Conservation (phyloP, 2,329 filamentous ascomycete species). For the Pseudopyrenochaeta lycopersici region DNA sequence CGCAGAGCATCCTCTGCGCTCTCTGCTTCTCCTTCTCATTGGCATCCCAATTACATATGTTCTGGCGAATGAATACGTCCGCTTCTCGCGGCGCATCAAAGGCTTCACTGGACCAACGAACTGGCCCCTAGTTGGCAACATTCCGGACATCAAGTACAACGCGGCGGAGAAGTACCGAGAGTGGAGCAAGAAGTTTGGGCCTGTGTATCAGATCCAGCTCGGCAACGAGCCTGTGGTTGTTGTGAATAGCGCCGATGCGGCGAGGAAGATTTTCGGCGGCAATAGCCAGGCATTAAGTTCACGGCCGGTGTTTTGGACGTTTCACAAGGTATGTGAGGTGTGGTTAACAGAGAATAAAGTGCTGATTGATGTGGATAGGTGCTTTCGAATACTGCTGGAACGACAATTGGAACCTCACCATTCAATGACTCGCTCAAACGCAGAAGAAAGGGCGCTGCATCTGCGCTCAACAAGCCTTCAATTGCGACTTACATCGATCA, state of each 20-base stretch:
- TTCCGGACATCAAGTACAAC: slow-evolving; percentile 54
- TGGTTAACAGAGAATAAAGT: neutral
- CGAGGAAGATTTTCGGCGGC: slow-evolving; percentile 53
- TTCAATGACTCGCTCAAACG: slow-evolving; percentile 72
- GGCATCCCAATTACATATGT: slow-evolving; percentile 47
- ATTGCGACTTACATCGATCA: slow-evolving; percentile 70
- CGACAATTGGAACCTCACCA: slow-evolving; percentile 73
- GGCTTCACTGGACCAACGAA: slow-evolving; percentile 51
- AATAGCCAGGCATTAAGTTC: slow-evolving; percentile 54
- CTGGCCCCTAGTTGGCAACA: slow-evolving; percentile 53
- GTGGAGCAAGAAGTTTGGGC: slow-evolving; percentile 53
- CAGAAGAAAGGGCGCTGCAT: slow-evolving; percentile 70
- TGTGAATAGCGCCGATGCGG: slow-evolving; percentile 54
- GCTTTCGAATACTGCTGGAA: slow-evolving; percentile 71
- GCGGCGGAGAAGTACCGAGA: slow-evolving; percentile 54
- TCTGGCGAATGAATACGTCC: slow-evolving; percentile 48
- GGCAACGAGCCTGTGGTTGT: slow-evolving; percentile 56
- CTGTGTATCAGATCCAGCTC: slow-evolving; percentile 57
- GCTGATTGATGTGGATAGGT: slow-evolving; percentile 53
- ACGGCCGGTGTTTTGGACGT: slow-evolving; percentile 56
- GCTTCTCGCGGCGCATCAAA: slow-evolving; percentile 46
- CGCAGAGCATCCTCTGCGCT: slow-evolving; percentile 34
- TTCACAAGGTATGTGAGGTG: slow-evolving; percentile 51
- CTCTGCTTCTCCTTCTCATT: slow-evolving; percentile 29
- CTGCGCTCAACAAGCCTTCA: slow-evolving; percentile 71